phyloP scores from a whole-genome alignment of 495 filamentous ascomycete species.

The Hyaloscypha variabilis region DNA sequence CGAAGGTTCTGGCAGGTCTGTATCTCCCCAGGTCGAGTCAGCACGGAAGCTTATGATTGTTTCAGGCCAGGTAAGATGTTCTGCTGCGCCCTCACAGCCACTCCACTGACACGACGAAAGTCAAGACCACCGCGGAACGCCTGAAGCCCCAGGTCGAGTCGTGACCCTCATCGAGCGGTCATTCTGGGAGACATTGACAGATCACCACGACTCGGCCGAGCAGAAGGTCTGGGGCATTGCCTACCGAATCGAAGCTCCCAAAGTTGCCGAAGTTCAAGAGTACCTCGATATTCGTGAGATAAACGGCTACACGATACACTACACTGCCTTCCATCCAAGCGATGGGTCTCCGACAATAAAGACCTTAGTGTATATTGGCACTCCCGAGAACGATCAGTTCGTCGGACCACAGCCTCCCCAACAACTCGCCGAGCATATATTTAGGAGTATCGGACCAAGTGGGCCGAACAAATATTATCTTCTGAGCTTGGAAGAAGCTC shows the following conservation, averaged over 20 bases:
- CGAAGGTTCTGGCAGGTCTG: constrained; percentile 96
- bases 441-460: constrained; percentile 75
- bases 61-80: constrained; percentile 37
- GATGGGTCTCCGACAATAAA: constrained; percentile 38
- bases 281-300: constrained; percentile 98
- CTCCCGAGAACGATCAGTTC: constrained; percentile 93
- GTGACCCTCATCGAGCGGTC: constrained; percentile 85
- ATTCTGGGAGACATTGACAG: constrained; percentile 79
- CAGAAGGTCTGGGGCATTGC: constrained; percentile 87
- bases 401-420: constrained; percentile 79
- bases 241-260: constrained; percentile 77
- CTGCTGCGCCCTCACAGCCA: not conserved
- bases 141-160: constrained; percentile 82
- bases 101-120: constrained; percentile 27
- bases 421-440: constrained; percentile 83
- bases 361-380: constrained; percentile 90
- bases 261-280: constrained; percentile 79
- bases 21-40: constrained; percentile 20
- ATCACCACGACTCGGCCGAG: constrained; percentile 62
- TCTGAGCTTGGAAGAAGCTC: constrained; percentile 74
- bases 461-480: constrained; percentile 93
- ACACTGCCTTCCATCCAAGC: constrained; percentile 76
- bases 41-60: constrained; percentile 10
- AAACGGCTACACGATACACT: constrained; percentile 91
- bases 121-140: constrained; percentile 94